Evolutionary conservation across 192 early-diverging fungal species (phyloP), one percentile per base, ranked within the genome.

Genomic region (Paraglomus occultum): DNA sequence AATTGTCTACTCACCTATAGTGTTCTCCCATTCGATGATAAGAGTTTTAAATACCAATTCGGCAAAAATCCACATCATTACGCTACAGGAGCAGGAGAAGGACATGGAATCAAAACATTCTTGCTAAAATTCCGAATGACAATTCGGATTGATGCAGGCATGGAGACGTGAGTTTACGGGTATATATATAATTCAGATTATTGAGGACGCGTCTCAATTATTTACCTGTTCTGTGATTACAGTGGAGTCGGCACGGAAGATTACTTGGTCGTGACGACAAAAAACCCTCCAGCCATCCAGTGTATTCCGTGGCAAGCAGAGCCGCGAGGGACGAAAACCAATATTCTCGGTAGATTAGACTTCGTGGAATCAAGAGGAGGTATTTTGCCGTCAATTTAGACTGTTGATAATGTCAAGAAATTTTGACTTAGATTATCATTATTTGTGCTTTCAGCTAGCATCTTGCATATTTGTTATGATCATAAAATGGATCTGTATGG

Each of bases 1-100:
- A 87, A 88, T 61, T 89, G 85, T 59, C 70, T 94, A 9, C 84
- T 91, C 68, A 82, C 90, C 49, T 94, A 94, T 76, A 79, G 80
- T 20, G 75, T 93, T 22, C 47, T 77, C 10, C 65, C 82, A 12
- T 81, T 78, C 43, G 83, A 80, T n/a, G 73, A 77, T 61, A 80
- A 77, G 10, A 76, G 81, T 6, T 79, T 89, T 42, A 83, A 82
- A 31, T 88, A 85, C 59, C 74, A 84, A 15, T 91, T 91, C 64
- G 67, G 67, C 38, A 78, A 8, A 73, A 75, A 31, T 75, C 58
- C 80, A 52, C 90, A 89, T 79, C 83, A 87, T 54, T 87, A 83
- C 74, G 72, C 80, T 11, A 77, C 78, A 0, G 89, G 90, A 48
- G 84, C 90, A 18, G 91, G 91, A 11, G 91, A 93, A 74, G 84